A percentile compares a stretch with the other conserved stretches of the same genome.
Conservation (phyloP, 2,329 filamentous ascomycete species). For the Exutisphaerella laricina region DNA sequence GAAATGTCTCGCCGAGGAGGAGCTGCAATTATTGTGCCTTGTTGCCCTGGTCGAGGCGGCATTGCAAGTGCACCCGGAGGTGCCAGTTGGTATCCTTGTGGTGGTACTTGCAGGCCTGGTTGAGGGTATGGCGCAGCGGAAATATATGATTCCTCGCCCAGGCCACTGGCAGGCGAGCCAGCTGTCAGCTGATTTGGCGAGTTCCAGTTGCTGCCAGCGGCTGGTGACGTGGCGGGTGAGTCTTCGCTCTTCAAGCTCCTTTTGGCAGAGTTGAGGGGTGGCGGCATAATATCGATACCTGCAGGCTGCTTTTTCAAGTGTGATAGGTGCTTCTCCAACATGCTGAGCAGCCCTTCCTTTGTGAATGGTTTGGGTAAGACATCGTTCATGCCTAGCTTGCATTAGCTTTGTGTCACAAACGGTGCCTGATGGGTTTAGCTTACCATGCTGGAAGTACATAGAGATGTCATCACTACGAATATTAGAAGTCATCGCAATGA, state of each 20-base stretch:
- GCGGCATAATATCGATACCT: slow-evolving; percentile 44
- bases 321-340: slow-evolving; percentile 83
- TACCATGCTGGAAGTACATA: slow-evolving; percentile 95
- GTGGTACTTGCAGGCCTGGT: slow-evolving; percentile 13
- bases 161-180: slow-evolving; percentile 50
- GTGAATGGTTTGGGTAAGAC: slow-evolving; percentile 97
- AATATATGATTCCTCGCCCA: slow-evolving; percentile 43
- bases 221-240: slow-evolving; percentile 57
- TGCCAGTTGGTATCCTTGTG: slow-evolving; percentile 36
- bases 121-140: slow-evolving; percentile 40
- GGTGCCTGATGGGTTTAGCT: slow-evolving; percentile 32
- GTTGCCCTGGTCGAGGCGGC: slow-evolving; percentile 23
- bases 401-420: slow-evolving; percentile 4
- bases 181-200: slow-evolving; percentile 55
- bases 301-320: slow-evolving; percentile 61
- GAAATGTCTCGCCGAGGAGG: slow-evolving; percentile 55
- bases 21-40: slow-evolving; percentile 25
- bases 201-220: slow-evolving; percentile 57
- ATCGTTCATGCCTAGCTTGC: slow-evolving; percentile 78
- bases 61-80: slow-evolving; percentile 36
- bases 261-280: slow-evolving; percentile 47
- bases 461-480: slow-evolving; percentile 95
- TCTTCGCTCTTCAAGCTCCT: slow-evolving; percentile 59
- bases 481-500: slow-evolving; percentile 98
- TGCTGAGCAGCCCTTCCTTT: slow-evolving; percentile 67